phyloP scores from a whole-genome alignment of 805 yeast genomes.

The Phaffomyces opuntiae region DNA sequence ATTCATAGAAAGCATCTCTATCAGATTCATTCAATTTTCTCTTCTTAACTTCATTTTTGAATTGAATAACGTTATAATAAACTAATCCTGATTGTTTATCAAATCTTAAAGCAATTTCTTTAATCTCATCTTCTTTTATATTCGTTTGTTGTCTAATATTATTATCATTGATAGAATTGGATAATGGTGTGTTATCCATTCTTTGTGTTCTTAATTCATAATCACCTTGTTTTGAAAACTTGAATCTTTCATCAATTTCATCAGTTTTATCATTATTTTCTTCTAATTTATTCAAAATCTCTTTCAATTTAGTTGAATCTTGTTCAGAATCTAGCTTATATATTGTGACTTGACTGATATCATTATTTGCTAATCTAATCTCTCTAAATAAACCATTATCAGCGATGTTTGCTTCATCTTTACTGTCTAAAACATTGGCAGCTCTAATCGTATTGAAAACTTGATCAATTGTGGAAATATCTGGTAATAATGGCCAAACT shows the following conservation, averaged over 20 bases:
- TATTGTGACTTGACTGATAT: slow-evolving; percentile 72
- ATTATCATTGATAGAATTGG: slow-evolving; percentile 5
- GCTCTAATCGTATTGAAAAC: slow-evolving; percentile 60
- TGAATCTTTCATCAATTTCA: slow-evolving; percentile 33
- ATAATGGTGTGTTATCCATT: slow-evolving; percentile 10
- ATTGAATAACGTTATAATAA: slow-evolving; percentile 69
- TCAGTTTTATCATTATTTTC: slow-evolving; percentile 35
- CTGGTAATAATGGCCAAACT: slow-evolving; percentile 82
- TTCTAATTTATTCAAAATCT: slow-evolving; percentile 40
- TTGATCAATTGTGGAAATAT: slow-evolving; percentile 84
- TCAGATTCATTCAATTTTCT: slow-evolving; percentile 56
- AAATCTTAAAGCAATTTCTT: slow-evolving; percentile 63
- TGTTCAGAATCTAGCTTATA: slow-evolving; percentile 44
- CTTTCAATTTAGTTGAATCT: slow-evolving; percentile 28
- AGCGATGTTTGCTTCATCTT: slow-evolving; percentile 20
- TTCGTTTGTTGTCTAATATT: slow-evolving; percentile 19
- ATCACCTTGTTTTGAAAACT: slow-evolving; percentile 64
- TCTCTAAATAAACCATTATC: slow-evolving; percentile 66
- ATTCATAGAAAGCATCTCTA: slow-evolving; percentile 46
- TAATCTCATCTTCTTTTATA: slow-evolving; percentile 17
- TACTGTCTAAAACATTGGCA: slow-evolving; percentile 31
- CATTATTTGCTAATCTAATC: slow-evolving; percentile 44
- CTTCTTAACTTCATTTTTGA: slow-evolving; percentile 75
- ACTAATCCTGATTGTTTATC: slow-evolving; percentile 50
- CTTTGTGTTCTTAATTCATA: slow-evolving; percentile 53